Base-by-base conservation (phyloP, 2,329 filamentous ascomycete genomes). In the Colletotrichum navitas region DNA sequence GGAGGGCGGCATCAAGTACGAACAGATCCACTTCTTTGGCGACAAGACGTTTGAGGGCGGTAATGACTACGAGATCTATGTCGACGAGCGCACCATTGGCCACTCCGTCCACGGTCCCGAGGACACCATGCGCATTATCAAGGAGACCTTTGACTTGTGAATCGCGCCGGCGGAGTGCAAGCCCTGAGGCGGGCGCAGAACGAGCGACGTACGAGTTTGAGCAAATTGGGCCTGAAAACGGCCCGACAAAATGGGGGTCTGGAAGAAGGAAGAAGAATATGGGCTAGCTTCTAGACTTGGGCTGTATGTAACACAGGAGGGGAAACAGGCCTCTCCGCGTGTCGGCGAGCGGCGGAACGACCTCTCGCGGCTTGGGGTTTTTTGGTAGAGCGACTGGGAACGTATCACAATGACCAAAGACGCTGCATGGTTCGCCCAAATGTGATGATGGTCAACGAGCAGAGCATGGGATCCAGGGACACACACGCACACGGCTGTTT, bases 61-160 rank as follows among this genome's bases (percentile, higher is more conserved):
- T 73, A 99, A 98, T 82, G 96, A 99, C 83, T 95, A 91, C 80
- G 95, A 98, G 86, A 98, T 99, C 80, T 98, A 92, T 83, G 86
- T 84, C 75, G 95, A 98, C 80, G 79, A 88, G 66, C 88, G 95
- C 78, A 97, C 93, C 45, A 91, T 92, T 72, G 96, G 96, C 2
- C 96, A 99, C 83, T 86, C 91, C 34, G 96, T 98, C 75, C 90
- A 86, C 75, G 89, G 87, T 52, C 95, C 95, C 8, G 91, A 94
- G 68, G 94, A 98, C 78, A 98, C 95, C 56, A 90, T 93, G 78
- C 88, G 84, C 76, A 87, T 94, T 81, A 79, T 99, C 77, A 95
- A 92, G 87, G 90, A 96, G 86, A 76, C 96, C 63, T 97, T 98
- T 79, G 85, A 88, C 73, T 81, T 94, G 72, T 93, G 80, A 78